Conservation (phyloP, 2,329 filamentous ascomycete species). For the Xylariaceae sp. region DNA sequence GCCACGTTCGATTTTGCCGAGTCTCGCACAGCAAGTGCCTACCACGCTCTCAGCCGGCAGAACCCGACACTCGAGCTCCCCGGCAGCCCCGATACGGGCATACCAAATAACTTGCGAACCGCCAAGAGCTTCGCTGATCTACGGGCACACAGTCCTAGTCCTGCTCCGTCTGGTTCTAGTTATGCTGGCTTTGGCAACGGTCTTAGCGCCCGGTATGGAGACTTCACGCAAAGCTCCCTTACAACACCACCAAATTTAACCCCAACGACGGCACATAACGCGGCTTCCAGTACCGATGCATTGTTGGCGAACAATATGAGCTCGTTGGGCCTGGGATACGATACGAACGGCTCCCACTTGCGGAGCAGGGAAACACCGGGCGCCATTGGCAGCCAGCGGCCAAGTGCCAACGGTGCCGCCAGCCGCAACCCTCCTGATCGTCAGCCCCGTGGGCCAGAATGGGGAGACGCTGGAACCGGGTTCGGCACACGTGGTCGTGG, state of each 20-base stretch:
- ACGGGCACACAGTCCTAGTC: constrained; percentile 90
- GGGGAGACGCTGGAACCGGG: constrained; percentile 46
- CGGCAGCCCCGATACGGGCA: constrained; percentile 64
- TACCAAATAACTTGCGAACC: constrained; percentile 76
- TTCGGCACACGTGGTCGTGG: constrained; percentile 53
- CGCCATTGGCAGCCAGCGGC: constrained; percentile 61
- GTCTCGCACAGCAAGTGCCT: constrained; percentile 60
- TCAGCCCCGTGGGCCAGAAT: constrained; percentile 60
- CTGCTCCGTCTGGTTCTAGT: constrained; percentile 82
- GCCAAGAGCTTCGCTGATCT: constrained; percentile 97
- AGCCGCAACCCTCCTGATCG: constrained; percentile 49
- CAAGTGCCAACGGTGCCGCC: constrained; percentile 42
- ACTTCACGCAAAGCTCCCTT: constrained; percentile 29
- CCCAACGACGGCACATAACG: constrained; percentile 31
- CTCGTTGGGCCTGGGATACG: constrained; percentile 48
- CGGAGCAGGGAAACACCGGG: constrained; percentile 48
- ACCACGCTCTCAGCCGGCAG: constrained; percentile 72
- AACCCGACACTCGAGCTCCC: constrained; percentile 81
- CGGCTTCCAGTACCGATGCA: constrained; percentile 29
- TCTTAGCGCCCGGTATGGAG: constrained; percentile 35
- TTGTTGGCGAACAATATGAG: constrained; percentile 31
- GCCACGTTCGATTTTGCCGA: constrained; percentile 97
- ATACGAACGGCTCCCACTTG: constrained; percentile 36
- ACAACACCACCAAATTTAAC: constrained; percentile 32
- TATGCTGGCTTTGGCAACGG: constrained; percentile 53